phyloP scores from a whole-genome alignment of 2,329 filamentous ascomycete genomes.

The Cryphonectria carpinicola region DNA sequence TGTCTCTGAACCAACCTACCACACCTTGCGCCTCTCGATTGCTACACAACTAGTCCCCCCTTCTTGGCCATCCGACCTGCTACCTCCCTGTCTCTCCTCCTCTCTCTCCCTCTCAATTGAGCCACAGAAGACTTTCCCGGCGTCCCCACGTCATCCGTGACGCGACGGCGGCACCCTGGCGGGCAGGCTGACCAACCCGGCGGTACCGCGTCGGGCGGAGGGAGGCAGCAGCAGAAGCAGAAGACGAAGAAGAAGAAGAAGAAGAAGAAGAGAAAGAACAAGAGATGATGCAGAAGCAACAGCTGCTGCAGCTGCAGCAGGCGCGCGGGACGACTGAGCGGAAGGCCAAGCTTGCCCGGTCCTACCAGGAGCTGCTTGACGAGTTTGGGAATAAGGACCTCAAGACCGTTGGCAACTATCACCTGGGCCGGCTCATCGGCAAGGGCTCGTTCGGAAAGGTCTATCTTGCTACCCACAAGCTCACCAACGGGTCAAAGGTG shows the following conservation, averaged over 20 bases:
- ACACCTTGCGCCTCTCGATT: neutral
- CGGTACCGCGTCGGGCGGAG: slow-evolving; percentile 24
- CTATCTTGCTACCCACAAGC: slow-evolving; percentile 93
- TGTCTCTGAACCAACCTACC: neutral
- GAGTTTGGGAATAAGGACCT: slow-evolving; percentile 94
- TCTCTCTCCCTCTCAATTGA: neutral
- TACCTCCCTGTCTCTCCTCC: neutral
- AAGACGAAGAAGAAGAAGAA: neutral
- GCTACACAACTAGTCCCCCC: neutral
- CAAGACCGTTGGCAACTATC: slow-evolving; percentile 92
- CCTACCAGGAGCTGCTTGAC: slow-evolving; percentile 93
- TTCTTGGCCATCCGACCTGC: too few species aligned
- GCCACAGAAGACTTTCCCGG: neutral
- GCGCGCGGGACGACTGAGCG: slow-evolving; percentile 22
- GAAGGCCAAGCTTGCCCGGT: slow-evolving; percentile 78
- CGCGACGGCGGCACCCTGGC: slow-evolving; percentile 11
- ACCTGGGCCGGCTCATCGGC: slow-evolving; percentile 86
- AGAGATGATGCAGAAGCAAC: slow-evolving; percentile 22
- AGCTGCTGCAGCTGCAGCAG: slow-evolving; percentile 7
- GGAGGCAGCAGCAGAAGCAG: too few species aligned
- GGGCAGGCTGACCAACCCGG: slow-evolving; percentile 14
- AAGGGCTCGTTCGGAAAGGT: slow-evolving; percentile 99
- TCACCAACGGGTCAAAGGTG: slow-evolving; percentile 98
- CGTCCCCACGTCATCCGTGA: slow-evolving; percentile 6
- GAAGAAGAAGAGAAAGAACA: neutral